phyloP scores from a whole-genome alignment of 805 yeast species.

The Suhomyces kilbournensis region DNA sequence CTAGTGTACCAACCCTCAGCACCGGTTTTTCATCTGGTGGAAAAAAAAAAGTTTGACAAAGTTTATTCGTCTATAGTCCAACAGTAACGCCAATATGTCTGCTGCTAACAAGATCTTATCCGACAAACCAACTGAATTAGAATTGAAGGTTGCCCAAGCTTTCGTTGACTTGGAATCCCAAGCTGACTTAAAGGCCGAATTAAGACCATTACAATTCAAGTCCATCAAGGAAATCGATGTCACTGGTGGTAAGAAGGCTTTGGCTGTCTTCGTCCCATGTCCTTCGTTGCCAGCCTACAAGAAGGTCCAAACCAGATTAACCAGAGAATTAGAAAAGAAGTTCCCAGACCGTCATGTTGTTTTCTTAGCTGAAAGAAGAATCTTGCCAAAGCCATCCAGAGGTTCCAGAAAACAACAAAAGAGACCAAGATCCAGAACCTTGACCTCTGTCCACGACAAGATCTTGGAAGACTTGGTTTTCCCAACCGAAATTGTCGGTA shows the following conservation, averaged over 20 bases:
- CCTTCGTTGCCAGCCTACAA: slow-evolving; percentile 91
- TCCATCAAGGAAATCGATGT: slow-evolving; percentile 98
- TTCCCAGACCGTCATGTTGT: slow-evolving; percentile 99
- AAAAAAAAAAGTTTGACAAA: not conserved
- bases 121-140: slow-evolving; percentile 96
- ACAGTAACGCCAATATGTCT: slow-evolving; percentile 61
- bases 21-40: slow-evolving; percentile 1
- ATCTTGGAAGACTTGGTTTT: slow-evolving; percentile 97
- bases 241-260: slow-evolving; percentile 97
- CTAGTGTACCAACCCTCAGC: not conserved
- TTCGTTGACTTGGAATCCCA: slow-evolving; percentile 94
- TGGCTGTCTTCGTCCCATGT: slow-evolving; percentile 96
- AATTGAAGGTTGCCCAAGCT: slow-evolving; percentile 99
- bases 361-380: slow-evolving; percentile 99
- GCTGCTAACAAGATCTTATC: slow-evolving; percentile 94
- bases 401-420: slow-evolving; percentile 90
- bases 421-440: slow-evolving; percentile 99
- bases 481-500: slow-evolving; percentile 99
- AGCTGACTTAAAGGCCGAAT: slow-evolving; percentile 94
- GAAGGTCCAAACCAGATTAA: slow-evolving; percentile 94
- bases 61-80: not conserved
- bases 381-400: slow-evolving; percentile 98
- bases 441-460: slow-evolving; percentile 97
- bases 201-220: slow-evolving; percentile 98
- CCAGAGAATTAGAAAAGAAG: slow-evolving; percentile 99